Conservation (phyloP, 2,329 filamentous ascomycete species). For the Trichoderma asperellum region DNA sequence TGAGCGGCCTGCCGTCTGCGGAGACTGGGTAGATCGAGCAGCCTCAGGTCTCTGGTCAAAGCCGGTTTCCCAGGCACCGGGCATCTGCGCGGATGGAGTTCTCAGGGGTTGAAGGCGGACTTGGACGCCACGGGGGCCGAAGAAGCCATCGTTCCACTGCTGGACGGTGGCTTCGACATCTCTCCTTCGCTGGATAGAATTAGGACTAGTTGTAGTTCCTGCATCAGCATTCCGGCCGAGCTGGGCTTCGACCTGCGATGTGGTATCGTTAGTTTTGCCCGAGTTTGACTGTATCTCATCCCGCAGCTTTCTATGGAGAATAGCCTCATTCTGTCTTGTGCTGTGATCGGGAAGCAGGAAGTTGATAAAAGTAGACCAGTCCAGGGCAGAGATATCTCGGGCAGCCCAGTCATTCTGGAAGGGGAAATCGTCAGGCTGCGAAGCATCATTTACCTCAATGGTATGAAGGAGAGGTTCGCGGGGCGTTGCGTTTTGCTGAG, state of each 20-base stretch:
- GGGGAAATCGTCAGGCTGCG: slow-evolving; percentile 50
- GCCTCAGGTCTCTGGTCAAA: slow-evolving; percentile 15
- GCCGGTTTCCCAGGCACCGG: slow-evolving; percentile 35
- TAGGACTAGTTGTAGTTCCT: slow-evolving; percentile 24
- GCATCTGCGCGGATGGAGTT: slow-evolving; percentile 33
- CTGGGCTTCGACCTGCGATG: slow-evolving; percentile 47
- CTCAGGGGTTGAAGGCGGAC: slow-evolving; percentile 42
- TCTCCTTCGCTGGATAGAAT: slow-evolving; percentile 34
- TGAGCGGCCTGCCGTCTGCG: neutral
- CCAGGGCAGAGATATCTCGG: slow-evolving; percentile 54
- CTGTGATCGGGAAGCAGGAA: slow-evolving; percentile 57
- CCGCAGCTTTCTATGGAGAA: slow-evolving; percentile 55
- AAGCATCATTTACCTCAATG: slow-evolving; percentile 42
- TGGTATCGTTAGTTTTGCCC: slow-evolving; percentile 37
- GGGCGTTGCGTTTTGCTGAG: slow-evolving; percentile 32
- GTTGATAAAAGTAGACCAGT: slow-evolving; percentile 65
- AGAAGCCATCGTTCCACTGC: slow-evolving; percentile 64
- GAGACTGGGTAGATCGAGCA: neutral
- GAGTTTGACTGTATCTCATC: slow-evolving; percentile 44
- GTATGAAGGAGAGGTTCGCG: slow-evolving; percentile 40
- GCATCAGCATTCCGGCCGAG: slow-evolving; percentile 42
- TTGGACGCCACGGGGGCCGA: slow-evolving; percentile 53
- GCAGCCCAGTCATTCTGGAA: slow-evolving; percentile 45
- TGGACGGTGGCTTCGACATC: slow-evolving; percentile 48
- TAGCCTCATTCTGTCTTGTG: slow-evolving; percentile 48